phyloP scores from a whole-genome alignment of 2,329 filamentous ascomycete genomes.

The Rhytidhysteron rufulum region DNA sequence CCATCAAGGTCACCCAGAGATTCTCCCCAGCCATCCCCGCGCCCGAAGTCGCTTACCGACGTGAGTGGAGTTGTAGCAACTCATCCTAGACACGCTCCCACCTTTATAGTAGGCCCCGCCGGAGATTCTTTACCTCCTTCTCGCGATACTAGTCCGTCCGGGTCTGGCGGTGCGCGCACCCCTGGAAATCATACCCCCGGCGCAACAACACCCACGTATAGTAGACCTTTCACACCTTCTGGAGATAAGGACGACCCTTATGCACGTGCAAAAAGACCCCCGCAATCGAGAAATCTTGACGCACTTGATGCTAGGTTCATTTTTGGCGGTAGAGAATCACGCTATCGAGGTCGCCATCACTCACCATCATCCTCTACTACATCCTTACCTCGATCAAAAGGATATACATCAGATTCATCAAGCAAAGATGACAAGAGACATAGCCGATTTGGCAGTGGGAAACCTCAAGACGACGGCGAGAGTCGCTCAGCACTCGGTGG shows the following conservation, averaged over 20 bases:
- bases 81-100: slow-evolving; percentile 47
- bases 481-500: slow-evolving; percentile 15
- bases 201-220: slow-evolving; percentile 58
- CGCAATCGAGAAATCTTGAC: slow-evolving; percentile 62
- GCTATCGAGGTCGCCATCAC: slow-evolving; percentile 49
- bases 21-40: slow-evolving; percentile 31
- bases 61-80: slow-evolving; percentile 40
- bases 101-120: slow-evolving; percentile 55
- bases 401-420: slow-evolving; percentile 30
- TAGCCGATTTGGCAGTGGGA: slow-evolving; percentile 52
- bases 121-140: slow-evolving; percentile 53
- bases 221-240: slow-evolving; percentile 72
- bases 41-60: slow-evolving; percentile 43
- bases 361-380: slow-evolving; percentile 26
- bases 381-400: slow-evolving; percentile 44
- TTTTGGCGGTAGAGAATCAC: slow-evolving; percentile 72
- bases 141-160: slow-evolving; percentile 60
- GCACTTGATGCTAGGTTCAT: slow-evolving; percentile 78
- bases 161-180: slow-evolving; percentile 48
- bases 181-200: slow-evolving; percentile 40
- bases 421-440: slow-evolving; percentile 47
- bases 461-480: slow-evolving; percentile 45
- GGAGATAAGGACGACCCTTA: slow-evolving; percentile 84
- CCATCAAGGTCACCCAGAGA: slow-evolving; percentile 25
- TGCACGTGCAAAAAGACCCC: slow-evolving; percentile 72